phyloP scores from a whole-genome alignment of 2,329 filamentous ascomycete species.

The Sporothrix sp. region DNA sequence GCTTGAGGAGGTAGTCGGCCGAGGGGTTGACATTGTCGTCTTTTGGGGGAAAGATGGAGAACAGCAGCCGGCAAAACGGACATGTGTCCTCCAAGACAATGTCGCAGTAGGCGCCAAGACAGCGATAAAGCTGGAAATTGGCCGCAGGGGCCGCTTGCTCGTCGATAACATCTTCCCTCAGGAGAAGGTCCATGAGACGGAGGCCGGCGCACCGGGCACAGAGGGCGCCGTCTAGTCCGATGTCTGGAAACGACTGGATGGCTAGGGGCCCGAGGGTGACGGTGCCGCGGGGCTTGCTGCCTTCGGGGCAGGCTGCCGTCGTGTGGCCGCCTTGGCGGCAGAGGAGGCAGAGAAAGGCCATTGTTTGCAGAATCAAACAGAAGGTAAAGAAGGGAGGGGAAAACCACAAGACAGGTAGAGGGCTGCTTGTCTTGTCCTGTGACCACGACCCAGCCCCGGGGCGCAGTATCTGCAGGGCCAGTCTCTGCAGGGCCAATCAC shows the following conservation, averaged over 20 bases:
- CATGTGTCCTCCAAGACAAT: constrained; percentile 5
- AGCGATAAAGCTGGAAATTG: neutral
- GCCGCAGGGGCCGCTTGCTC: neutral
- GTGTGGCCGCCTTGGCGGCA: constrained; percentile 8
- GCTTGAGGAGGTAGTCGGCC: neutral
- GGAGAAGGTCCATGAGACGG: neutral
- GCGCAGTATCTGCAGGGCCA: no score
- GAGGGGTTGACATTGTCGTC: neutral
- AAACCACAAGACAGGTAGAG: no score
- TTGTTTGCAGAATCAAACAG: neutral
- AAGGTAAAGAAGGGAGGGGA: no score
- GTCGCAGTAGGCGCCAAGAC: neutral
- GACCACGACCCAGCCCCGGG: no score
- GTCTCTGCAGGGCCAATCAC: no score
- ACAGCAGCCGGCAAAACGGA: constrained; percentile 9
- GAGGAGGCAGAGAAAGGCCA: constrained; percentile 4
- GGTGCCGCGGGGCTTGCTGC: neutral
- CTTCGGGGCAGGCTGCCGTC: constrained; percentile 1
- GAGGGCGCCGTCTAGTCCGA: neutral
- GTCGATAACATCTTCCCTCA: neutral
- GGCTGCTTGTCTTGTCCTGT: no score
- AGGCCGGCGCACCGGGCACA: neutral
- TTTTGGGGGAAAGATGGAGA: constrained; percentile 2
- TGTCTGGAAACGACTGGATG: neutral
- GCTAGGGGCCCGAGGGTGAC: neutral